Evolutionary conservation across 2,329 filamentous ascomycete genomes (phyloP).

Genomic region (Botrytis squamosa): DNA sequence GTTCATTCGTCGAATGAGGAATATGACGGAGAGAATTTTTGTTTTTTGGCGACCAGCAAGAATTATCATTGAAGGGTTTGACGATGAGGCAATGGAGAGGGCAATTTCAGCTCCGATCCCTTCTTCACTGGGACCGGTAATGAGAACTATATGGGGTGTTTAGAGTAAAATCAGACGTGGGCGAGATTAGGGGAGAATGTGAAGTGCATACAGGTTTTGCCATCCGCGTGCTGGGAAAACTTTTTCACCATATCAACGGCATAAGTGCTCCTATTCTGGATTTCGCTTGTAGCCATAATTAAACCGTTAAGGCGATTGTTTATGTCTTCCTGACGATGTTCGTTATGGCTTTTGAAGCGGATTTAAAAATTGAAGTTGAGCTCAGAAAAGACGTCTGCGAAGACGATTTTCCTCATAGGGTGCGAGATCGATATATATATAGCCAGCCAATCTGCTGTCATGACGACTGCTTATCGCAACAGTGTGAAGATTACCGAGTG

Average conservation of each 20-base stretch:
- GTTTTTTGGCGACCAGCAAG: neutral
- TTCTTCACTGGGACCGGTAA: conserved; percentile 1
- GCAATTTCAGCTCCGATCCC: neutral
- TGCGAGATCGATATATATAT: neutral
- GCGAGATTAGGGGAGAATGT: neutral
- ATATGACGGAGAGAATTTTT: neutral
- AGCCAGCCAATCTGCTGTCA: neutral
- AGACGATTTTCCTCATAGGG: neutral
- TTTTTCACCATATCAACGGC: neutral
- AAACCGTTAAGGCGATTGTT: neutral
- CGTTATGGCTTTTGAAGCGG: neutral
- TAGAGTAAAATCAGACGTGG: neutral
- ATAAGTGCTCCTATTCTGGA: neutral
- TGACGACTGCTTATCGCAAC: neutral
- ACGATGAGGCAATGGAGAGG: conserved; percentile 7
- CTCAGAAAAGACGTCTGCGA: neutral
- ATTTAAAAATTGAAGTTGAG: neutral
- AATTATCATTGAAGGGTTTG: conserved; percentile 5
- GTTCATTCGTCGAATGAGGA: neutral
- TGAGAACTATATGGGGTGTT: neutral
- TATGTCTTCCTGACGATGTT: neutral
- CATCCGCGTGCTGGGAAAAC: conserved; percentile 3
- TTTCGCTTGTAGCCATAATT: neutral
- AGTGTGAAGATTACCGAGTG: neutral
- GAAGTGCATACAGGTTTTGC: neutral